Evolutionary conservation across 2,329 filamentous ascomycete genomes (phyloP).

Genomic region (Aspergillus intermedius): DNA sequence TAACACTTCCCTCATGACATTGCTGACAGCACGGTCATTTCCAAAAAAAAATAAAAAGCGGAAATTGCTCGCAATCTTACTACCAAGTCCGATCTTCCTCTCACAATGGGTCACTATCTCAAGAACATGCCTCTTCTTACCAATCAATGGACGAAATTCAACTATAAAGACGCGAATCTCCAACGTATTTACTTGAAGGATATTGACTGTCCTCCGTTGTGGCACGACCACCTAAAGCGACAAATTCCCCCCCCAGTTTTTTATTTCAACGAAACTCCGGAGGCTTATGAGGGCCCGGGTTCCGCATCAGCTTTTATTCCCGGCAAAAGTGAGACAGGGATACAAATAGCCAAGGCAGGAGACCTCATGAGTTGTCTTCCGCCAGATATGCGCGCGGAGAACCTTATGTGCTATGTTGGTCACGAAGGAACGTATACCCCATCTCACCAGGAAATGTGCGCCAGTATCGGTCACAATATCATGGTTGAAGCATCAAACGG

Average conservation of each 20-base stretch:
- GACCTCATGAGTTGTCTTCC: constrained; percentile 94
- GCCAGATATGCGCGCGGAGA: constrained; percentile 80
- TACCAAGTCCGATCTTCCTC: constrained; percentile 64
- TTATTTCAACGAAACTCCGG: constrained; percentile 79
- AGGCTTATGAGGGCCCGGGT: constrained; percentile 50
- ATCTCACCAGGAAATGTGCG: constrained; percentile 95
- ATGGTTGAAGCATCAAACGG: constrained; percentile 84
- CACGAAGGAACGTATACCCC: constrained; percentile 97
- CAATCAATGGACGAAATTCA: constrained; percentile 69
- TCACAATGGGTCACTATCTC: constrained; percentile 86
- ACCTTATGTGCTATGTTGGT: constrained; percentile 96
- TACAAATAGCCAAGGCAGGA: constrained; percentile 65
- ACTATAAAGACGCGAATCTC: constrained; percentile 69
- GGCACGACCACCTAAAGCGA: constrained; percentile 72
- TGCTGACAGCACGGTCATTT: constrained; percentile 9
- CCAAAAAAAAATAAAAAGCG: constrained; percentile 43
- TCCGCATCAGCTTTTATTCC: constrained; percentile 40
- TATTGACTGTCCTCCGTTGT: constrained; percentile 85
- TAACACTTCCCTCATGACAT: not conserved
- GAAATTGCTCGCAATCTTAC: constrained; percentile 79
- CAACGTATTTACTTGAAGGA: constrained; percentile 95
- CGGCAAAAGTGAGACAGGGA: constrained; percentile 40
- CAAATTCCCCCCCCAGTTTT: constrained; percentile 76
- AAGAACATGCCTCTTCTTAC: constrained; percentile 78
- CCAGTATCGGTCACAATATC: constrained; percentile 90